Base-by-base conservation (phyloP, 306 rosid species). In the Acacia confusa region DNA sequence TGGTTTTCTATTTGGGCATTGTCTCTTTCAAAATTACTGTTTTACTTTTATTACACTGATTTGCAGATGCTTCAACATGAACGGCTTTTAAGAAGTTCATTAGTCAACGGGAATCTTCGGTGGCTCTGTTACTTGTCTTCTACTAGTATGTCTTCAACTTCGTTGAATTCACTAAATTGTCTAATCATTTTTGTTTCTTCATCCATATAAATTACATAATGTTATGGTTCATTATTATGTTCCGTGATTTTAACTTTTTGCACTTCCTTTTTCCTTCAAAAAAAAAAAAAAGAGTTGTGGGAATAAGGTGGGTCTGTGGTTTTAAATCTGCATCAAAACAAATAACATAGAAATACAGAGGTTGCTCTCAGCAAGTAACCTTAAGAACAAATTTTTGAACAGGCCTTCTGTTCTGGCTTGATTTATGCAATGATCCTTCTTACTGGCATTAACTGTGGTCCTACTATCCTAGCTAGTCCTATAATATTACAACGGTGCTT, bases 81-180 rank as follows among this genome's bases (percentile, higher is more conserved):
- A 86, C 86, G 86, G 15, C 87, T 90, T 78, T 41, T 95, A 13
- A 88, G 84, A 88, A 84, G 88, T 80, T 73, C 83, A 2, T 88
- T 92, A 78, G 71, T 74, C 75, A 78, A 81, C 57, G 95, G 93
- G 60, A 72, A 84, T 83, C 90, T 93, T 80, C 92, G 36, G 75
- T 90, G 98, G 93, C 90, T 95, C 40, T 74, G 94, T 81, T 95
- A 95, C 85, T 88, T 95, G 90, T 92, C 97, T 60, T 90, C 98
- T 25, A 93, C 98, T 28, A 86, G 99, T 95, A 82, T 78, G 92
- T 82, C 71, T 78, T 81, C 14, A 7, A 50, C 57, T 50, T 19
- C 9, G 57, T 55, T 82, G 74, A 72, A 77, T 78, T 79, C 73
- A 48, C 52, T 70, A 41, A 76, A 20, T 55, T 72, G 78, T 47